Base-by-base conservation (phyloP, 306 rosid species). In the Cicer pinnatifidum region DNA sequence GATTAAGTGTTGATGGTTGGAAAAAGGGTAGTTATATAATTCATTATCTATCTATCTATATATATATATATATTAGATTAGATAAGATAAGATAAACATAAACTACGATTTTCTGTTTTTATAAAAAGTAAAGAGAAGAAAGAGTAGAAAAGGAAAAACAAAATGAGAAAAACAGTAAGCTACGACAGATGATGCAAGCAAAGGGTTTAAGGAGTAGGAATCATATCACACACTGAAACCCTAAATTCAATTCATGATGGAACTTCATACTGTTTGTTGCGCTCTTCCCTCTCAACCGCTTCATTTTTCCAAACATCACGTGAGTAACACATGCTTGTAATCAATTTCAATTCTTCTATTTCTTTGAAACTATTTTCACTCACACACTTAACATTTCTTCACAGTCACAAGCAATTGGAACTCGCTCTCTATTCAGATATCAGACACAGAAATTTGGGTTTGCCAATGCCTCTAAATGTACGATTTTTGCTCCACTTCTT, bases 221-320 rank as follows among this genome's bases (percentile, higher is more conserved):
- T 59, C 9, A 33, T 59, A 59, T 35, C 41, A 28, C 9, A 48
- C 10, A 11, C 15, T 51, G 15, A n/a, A 84, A 78, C 87, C 83
- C 87, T 78, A 73, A 82, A 72, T 52, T 74, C 73, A 39, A 51
- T 44, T 37, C 1, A 86, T 37, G 2, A 86, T 88, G 92, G 82
- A 69, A 66, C 72, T 81, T 23, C 87, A 81, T 69, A 78, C 82
- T 37, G 73, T 82, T 68, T 88, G 85, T 70, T 72, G 69, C 17
- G 82, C 86, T 47, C 83, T 80, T 81, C 79, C 87, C 56, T 72
- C 83, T 28, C 75, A 71, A 56, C 46, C 83, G 17, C 0, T 80
- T 65, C 43, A 68, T 19, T 77, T 45, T 9, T 80, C 77, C 2
- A 62, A 43, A 33, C 50, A 10, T 51, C 81, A 59, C 11, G 83